Base-by-base conservation (phyloP, 108 stramenopile species). In the Epipyxis sp. region DNA sequence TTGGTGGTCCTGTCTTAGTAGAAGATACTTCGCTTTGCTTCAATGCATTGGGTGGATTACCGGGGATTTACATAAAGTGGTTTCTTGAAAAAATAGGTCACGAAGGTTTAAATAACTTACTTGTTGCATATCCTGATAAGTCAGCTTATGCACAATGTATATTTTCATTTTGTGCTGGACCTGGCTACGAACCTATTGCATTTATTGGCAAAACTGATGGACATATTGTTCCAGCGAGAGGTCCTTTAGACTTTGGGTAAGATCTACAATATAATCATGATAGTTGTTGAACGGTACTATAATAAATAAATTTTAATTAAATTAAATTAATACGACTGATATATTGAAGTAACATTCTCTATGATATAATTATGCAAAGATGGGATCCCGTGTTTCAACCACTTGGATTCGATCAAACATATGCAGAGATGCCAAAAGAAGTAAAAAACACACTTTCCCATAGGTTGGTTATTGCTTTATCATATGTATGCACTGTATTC, bases 41-140 rank as follows among this genome's bases (percentile, higher is more conserved):
- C 86, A 90, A 92, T 82, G 94, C 94, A 0, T 82, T 98, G 69
- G 88, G 91, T 58, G 95, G 95, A 1, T 86, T 97, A 58, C 98
- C 98, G 13, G 98, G 98, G 32, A 91, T 93, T 0, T 99, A 99
- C 88, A 94, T 96, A 68, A 99, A 99, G 83, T 99, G 95, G 96
- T 99, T 99, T 83, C 82, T 97, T 6, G 92, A 96, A 34, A 91
- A 91, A 62, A 84, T 88, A 78, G 95, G 96, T 13, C 95, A 94
- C 54, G 92, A 88, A 69, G 95, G 98, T 3, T 69, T 96, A 45
- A 95, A 94, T 79, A 82, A 87, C 25, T 90, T 93, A 91, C 78
- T 89, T 29, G 82, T 58, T 1, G 95, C 91, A 44, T 95, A 91
- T 76, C 90, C 92, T 16, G 98, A 97, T 76, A 92, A 94, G 79